Percentiles rank a stretch among this genome's conserved stretches.
Conservation (phyloP, 305 asterid genomes). For the Fraxinus floribunda region DNA sequence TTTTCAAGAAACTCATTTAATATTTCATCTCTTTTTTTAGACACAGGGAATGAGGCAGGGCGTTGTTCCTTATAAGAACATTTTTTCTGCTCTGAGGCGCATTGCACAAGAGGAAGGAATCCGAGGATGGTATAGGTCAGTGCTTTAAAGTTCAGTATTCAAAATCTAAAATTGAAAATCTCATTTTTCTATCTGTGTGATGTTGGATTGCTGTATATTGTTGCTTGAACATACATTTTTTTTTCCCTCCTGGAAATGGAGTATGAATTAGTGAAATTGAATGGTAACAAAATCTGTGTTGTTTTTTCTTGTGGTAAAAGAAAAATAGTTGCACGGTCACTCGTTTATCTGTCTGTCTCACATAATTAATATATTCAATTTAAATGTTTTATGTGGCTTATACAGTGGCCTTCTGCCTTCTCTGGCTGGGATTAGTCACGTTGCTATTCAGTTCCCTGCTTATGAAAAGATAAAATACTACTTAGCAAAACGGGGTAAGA, state of each 20-base stretch:
- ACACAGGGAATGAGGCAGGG: conserved; percentile 94
- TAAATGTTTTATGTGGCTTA: conserved; percentile 22
- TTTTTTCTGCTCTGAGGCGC: conserved; percentile 81
- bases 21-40: conserved; percentile 40
- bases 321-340: neutral
- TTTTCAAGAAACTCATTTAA: conserved; percentile 24
- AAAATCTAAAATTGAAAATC: neutral
- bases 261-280: neutral
- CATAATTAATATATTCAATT: neutral
- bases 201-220: neutral
- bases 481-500: conserved; percentile 76
- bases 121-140: conserved; percentile 98
- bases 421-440: conserved; percentile 86
- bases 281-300: neutral
- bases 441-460: conserved; percentile 94
- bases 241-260: neutral
- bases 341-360: neutral
- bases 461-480: conserved; percentile 78
- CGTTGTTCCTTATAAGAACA: conserved; percentile 78
- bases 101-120: conserved; percentile 86
- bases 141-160: conserved; percentile 13
- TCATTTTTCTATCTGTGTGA: neutral
- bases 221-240: neutral
- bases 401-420: conserved; percentile 96
- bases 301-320: neutral